Evolutionary conservation across 2,329 filamentous ascomycete species (phyloP), one percentile per base, ranked within the genome.

Genomic region (Grosmannia penicillata): DNA sequence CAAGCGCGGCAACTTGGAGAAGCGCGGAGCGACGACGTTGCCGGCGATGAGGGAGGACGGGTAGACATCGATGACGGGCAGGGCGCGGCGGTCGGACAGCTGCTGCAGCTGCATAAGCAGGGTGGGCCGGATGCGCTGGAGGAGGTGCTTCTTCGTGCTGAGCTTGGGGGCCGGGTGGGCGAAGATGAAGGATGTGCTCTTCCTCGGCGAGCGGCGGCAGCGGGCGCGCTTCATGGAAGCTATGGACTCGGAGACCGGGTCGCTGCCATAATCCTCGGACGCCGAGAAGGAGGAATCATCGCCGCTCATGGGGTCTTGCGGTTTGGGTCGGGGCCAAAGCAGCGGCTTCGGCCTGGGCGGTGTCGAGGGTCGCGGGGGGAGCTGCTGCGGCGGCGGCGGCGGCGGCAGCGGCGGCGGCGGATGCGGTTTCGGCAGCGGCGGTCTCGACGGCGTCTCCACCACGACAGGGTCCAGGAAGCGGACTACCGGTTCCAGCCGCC

Each of bases 31-130:
- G 41, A 73, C 74, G 46, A 66, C 63, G 37, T 67, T 59, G 43
- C 69, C 58, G 33, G 68, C 59, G 29, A 79, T 61, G 13, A 70
- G 61, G n/a, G 70, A 72, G 2, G 77, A 74, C 0, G 81, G 79
- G 30, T 85, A 68, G n/a, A 84, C 72, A 48, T 89, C 82, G 45
- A 83, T 75, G 4, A 73, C 70, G 1, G 82, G 82, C 37, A 66
- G 66, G 0, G 79, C 78, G 19, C 81, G 70, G 14, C 63, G 63
- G 43, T 73, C 67, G 3, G 68, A 63, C n/a, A 84, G 54, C 41
- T 72, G 67, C 50, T 86, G 82, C 14, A 87, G 60, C 54, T 89
- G 82, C 6, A 87, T 65, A 6, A 85, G 59, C 15, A 85, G 59
- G 37, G 73, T 73, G 10, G 81, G 79, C 14, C 79, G 72, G 23